Evolutionary conservation across 306 rosid species (phyloP).

Genomic region (Malus orientalis): DNA sequence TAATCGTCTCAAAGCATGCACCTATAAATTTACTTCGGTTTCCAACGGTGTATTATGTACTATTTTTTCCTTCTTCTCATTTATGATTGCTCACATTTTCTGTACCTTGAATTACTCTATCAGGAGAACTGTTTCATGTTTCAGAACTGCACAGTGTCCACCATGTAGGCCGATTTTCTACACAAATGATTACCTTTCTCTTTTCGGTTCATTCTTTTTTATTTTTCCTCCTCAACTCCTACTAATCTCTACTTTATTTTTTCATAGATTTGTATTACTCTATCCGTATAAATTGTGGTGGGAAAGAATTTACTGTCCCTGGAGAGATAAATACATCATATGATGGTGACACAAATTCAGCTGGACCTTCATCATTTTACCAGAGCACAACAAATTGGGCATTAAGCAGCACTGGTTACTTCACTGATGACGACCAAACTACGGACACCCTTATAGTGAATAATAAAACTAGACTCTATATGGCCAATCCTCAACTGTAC

Average conservation of each 20-base stretch:
- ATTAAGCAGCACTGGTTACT: conserved; percentile 45
- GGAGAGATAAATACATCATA: conserved; percentile 9
- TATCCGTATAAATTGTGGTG: conserved; percentile 62
- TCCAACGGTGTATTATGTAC: not conserved
- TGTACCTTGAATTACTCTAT: conserved; percentile 11
- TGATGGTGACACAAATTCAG: conserved; percentile 28
- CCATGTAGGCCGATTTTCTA: conserved; percentile 28
- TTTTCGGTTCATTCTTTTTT: not conserved
- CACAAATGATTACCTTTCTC: not conserved
- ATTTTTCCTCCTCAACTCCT: not conserved
- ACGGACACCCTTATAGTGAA: conserved; percentile 1
- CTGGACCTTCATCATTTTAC: conserved; percentile 27
- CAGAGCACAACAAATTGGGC: conserved; percentile 36
- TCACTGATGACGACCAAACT: conserved; percentile 14
- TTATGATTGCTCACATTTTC: conserved; percentile 16
- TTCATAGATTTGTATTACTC: conserved; percentile 35
- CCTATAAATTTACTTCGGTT: not conserved
- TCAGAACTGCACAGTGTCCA: conserved; percentile 22
- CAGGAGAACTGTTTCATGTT: conserved; percentile 45
- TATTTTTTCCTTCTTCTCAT: not conserved
- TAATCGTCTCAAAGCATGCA: not conserved
- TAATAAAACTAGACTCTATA: conserved; percentile 23
- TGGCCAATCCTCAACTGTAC: conserved; percentile 35
- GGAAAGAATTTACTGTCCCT: conserved; percentile 14
- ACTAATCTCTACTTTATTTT: not conserved